Conservation (phyloP, 1,284 basidiomycete genomes). For the Ustilago trichophora region DNA sequence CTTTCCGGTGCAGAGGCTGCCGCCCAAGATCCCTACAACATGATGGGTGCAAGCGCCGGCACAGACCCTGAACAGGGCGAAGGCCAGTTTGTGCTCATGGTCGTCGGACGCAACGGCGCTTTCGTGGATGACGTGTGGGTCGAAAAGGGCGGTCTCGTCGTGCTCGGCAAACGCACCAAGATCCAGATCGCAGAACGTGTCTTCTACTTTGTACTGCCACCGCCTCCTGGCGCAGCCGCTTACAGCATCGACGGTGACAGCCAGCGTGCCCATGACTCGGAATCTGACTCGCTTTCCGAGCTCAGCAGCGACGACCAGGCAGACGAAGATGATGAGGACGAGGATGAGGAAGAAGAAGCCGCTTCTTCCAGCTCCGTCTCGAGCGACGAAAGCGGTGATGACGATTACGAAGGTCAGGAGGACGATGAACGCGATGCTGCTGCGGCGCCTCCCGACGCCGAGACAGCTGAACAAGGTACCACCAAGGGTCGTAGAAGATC, state of each 20-base stretch:
- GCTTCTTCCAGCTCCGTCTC: conserved; percentile 23
- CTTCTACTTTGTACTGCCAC: conserved; percentile 92
- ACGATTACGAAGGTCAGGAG: conserved; percentile 27
- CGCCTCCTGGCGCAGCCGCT: conserved; percentile 15
- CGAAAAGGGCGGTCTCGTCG: conserved; percentile 82
- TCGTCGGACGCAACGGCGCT: conserved; percentile 93
- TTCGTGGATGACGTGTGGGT: conserved; percentile 98
- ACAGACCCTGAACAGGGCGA: conserved; percentile 67
- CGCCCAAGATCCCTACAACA: conserved; percentile 29
- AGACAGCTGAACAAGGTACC: background rate
- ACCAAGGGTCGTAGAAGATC: conserved; percentile 20
- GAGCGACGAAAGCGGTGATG: conserved; percentile 19
- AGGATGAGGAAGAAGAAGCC: conserved; percentile 19
- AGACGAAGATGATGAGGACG: conserved; percentile 8
- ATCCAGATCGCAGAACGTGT: conserved; percentile 98
- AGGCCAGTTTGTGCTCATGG: conserved; percentile 85
- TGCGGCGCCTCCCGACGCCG: background rate
- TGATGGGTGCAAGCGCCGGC: conserved; percentile 13
- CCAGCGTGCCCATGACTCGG: conserved; percentile 32
- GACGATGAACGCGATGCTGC: conserved; percentile 13
- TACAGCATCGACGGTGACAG: conserved; percentile 28
- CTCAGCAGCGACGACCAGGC: conserved; percentile 50
- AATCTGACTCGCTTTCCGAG: conserved; percentile 46
- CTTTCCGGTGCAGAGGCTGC: conserved; percentile 10
- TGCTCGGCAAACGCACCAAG: conserved; percentile 75